A percentile compares a stretch with the other conserved stretches of the same genome.
Conservation (phyloP, 2,329 filamentous ascomycete species). For the Fusarium sp. region DNA sequence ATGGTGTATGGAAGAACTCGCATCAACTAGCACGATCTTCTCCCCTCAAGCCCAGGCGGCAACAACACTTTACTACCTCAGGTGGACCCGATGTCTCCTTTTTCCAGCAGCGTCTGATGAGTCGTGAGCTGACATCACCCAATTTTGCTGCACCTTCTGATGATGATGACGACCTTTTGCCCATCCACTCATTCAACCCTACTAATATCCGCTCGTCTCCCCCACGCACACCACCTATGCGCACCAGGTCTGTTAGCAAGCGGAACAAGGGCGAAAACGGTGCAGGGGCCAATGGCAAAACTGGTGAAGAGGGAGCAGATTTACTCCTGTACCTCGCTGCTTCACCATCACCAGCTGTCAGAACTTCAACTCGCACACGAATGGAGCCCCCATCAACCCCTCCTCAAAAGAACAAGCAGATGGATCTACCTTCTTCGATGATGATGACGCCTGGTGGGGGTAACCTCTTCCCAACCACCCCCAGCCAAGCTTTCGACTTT, state of each 20-base stretch:
- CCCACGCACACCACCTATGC: constrained; percentile 81
- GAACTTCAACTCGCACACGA: constrained; percentile 52
- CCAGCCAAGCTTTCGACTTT: constrained; percentile 88
- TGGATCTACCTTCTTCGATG: constrained; percentile 81
- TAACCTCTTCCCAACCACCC: constrained; percentile 78
- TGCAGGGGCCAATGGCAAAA: constrained; percentile 59
- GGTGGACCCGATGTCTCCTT: constrained; percentile 80
- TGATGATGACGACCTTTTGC: constrained; percentile 85
- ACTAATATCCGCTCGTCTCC: constrained; percentile 79
- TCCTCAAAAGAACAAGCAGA: constrained; percentile 72
- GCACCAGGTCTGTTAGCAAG: constrained; percentile 59
- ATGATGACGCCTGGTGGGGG: constrained; percentile 85
- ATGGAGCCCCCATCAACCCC: constrained; percentile 81
- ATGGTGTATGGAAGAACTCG: constrained; percentile 77
- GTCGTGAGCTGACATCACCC: constrained; percentile 68
- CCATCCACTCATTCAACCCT: constrained; percentile 76
- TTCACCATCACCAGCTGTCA: constrained; percentile 85
- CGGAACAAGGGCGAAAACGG: constrained; percentile 59
- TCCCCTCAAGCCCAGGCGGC: constrained; percentile 79
- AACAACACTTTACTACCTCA: constrained; percentile 77
- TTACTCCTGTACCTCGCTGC: constrained; percentile 86
- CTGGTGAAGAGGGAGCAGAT: constrained; percentile 82
- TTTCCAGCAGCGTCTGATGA: constrained; percentile 75
- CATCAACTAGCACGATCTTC: constrained; percentile 86
- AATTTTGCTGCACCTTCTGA: constrained; percentile 73